Evolutionary conservation across 73 alveolate genomes (phyloP).

Genomic region (Paramecium bursaria): DNA sequence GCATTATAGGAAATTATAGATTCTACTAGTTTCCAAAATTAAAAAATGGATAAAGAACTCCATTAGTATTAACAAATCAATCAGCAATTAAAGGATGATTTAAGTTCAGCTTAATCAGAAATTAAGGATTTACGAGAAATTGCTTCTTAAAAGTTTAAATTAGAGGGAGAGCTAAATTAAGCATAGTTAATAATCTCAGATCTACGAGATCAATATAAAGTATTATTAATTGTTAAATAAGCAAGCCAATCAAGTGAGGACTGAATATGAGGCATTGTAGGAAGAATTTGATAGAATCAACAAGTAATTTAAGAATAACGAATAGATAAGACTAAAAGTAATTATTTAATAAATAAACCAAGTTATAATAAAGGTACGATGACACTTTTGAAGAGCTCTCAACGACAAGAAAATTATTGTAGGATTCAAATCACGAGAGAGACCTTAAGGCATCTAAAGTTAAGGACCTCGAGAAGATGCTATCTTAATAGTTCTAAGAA

Average conservation of each 20-base stretch:
- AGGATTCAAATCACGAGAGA: constrained; percentile 2
- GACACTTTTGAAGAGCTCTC: neutral
- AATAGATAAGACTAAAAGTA: constrained; percentile 30
- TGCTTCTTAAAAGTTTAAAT: constrained; percentile 27
- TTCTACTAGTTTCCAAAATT: neutral
- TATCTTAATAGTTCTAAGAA: constrained; percentile 20
- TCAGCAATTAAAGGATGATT: constrained; percentile 42
- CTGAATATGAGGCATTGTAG: neutral
- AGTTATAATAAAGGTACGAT: constrained; percentile 26
- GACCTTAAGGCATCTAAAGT: constrained; percentile 4
- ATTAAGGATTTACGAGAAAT: constrained; percentile 27
- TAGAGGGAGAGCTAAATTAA: constrained; percentile 9
- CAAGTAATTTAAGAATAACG: neutral
- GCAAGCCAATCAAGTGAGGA: constrained; percentile 6
- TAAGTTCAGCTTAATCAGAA: neutral
- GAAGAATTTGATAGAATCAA: constrained; percentile 31
- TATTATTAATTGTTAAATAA: neutral
- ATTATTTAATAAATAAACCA: too few relatives aligned
- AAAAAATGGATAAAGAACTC: neutral
- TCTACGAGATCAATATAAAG: neutral
- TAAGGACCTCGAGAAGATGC: constrained; percentile 27
- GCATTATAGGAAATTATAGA: constrained; percentile 31
- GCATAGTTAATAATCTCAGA: constrained; percentile 25
- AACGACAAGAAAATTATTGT: neutral
- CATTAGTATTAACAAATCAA: neutral